Base-by-base conservation (phyloP, 2,329 filamentous ascomycete species). In the Botrytis hyacinthi region DNA sequence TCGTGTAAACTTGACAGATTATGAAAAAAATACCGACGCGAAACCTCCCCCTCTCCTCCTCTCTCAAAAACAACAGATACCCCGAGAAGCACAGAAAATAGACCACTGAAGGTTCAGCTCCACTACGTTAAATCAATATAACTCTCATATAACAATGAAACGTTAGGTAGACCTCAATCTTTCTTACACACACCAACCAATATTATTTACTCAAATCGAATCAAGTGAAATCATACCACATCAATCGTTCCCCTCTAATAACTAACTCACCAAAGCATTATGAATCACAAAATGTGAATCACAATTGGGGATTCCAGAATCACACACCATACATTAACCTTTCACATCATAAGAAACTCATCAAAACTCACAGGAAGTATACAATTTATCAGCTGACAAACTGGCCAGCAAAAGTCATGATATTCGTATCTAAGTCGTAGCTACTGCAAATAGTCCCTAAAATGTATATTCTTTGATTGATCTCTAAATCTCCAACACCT, bases 321-420 rank as follows among this genome's bases (percentile, higher is more conserved):
- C n/a, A 57, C 14, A 54, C 51, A 29, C 35, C 32, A 32, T 22
- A 46, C 18, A 22, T 46, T 42, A 42, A 42, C 40, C 40, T 42
- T 16, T 42, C 42, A 44, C 16, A 44, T 44, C 1, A 20, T 2
- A 44, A 59, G 26, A 10, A n/a, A 22, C 22, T n/a, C 26, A 8
- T n/a, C 5, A 9, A 40, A 61, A 40, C 35, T n/a, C 22, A 40
- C n/a, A 61, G n/a, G 14, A 42, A n/a, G 37, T 40, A 40, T n/a
- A n/a, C 1, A 35, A 46, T 32, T 14, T 48, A 66, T 48, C 29
- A 48, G 29, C 44, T 48, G 42, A 48, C 20, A 66, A n/a, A 48
- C 62, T 48, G 63, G 29, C 63, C 44, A 66, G 44, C 44, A 66
- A 66, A 63, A 66, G 29, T 48, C 63, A 66, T 66, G 12, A 48